These are phyloP conservation scores for Paramecium pentaurelia DNA, from an alignment of 73 alveolate genomes.

Conservation along the genomic window DNA sequence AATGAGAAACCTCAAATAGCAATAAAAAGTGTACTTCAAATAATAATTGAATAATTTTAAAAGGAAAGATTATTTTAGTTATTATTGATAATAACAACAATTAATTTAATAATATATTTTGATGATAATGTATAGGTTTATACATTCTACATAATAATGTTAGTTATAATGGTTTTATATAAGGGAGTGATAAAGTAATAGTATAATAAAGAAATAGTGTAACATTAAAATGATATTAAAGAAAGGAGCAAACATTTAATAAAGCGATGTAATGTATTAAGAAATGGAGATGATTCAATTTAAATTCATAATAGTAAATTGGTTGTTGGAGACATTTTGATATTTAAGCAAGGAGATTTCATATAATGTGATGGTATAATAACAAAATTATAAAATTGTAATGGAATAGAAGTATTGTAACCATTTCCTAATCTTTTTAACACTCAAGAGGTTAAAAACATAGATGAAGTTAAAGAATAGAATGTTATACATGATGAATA, in stretches of 20 bases:
- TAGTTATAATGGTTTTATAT: background rate
- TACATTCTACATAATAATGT: background rate
- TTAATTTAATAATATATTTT: background rate
- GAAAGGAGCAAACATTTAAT: background rate
- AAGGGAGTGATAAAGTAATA: background rate
- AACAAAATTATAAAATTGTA: background rate
- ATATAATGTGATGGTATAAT: constrained; percentile 41
- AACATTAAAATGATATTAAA: constrained; percentile 14
- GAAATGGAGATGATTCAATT: background rate
- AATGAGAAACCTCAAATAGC: constrained; percentile 30
- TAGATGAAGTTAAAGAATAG: background rate
- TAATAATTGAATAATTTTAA: background rate
- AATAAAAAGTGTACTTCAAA: background rate
- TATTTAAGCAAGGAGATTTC: constrained; percentile 9
- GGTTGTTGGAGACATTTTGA: constrained; percentile 12
- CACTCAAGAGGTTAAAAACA: background rate
- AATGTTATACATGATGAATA: background rate
- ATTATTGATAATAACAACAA: background rate
- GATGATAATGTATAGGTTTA: background rate
- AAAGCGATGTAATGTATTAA: background rate
- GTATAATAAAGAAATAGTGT: background rate
- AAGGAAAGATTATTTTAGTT: constrained; percentile 1
- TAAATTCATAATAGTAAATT: background rate
- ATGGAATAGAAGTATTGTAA: background rate
- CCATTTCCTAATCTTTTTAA: background rate